Evolutionary conservation across 305 asterid species (phyloP), one percentile per base, ranked within the genome.

Genomic region (Euphrasia arctica): DNA sequence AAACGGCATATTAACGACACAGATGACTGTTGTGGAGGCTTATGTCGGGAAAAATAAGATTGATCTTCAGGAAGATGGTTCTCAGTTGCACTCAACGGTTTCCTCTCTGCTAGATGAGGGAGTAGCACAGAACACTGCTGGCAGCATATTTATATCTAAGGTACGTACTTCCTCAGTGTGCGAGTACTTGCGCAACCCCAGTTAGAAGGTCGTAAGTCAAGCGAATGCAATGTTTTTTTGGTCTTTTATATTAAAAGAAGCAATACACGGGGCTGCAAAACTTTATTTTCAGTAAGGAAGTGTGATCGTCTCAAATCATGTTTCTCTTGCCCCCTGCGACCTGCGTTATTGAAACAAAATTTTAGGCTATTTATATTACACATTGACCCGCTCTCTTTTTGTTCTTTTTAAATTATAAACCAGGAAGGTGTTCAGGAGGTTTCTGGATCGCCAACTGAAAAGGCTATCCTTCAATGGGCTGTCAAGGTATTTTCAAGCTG

Each of bases 381-480:
- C 42, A 45, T 18, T 43, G 57, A 27, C 25, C 42, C 27, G 10
- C 59, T 48, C 43, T 67, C 42, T 62, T 70, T 43, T 54, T 15
- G 58, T 14, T 58, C 39, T 54, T 39, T 14, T 54, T 11, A 4
- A 55, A 25, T 27, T 31, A 29, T 11, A 31, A 29, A 63, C 1
- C 22, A 91, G 97, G 94, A 86, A 54, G 96, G 96, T 27, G 74
- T 69, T 61, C 36, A 71, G 45, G 97, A 87, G 83, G 78, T 89
- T 70, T 92, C 97, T 58, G 98, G 98, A 70, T 83, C 97, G 70
- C 98, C 98, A 65, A 92, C 98, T 60, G 98, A 92, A 77, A 89
- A 89, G 65, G 93, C 98, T 61, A 80, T 92, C 72, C 98, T 92
- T 71, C 79, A 80, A 34, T 92, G 98, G 98, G 98, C 93, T 60